Evolutionary conservation across 305 asterid genomes (phyloP).

Genomic region (Fraxinus dipetala): DNA sequence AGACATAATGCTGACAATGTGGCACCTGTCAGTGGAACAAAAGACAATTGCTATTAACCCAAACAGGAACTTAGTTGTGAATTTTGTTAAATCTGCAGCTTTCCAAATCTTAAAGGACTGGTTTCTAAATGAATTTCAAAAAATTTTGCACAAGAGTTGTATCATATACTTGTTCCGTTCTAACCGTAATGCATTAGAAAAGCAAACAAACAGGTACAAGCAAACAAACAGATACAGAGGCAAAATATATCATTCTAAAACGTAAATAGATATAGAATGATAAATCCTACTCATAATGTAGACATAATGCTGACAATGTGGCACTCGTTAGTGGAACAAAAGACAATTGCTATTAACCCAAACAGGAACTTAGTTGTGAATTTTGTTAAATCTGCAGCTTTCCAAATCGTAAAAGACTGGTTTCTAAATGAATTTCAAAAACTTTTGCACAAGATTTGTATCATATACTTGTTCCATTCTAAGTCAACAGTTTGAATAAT

Average conservation of each 20-base stretch:
- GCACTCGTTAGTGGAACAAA: not conserved
- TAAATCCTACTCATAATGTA: not conserved
- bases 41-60: not conserved
- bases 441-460: not conserved
- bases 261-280: not conserved
- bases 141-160: not conserved
- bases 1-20: not conserved
- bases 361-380: not conserved
- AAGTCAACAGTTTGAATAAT: not conserved
- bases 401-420: not conserved
- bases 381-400: not conserved
- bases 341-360: not conserved
- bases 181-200: not conserved
- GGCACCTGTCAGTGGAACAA: not conserved
- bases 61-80: not conserved
- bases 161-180: not conserved
- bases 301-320: not conserved
- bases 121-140: not conserved
- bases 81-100: not conserved
- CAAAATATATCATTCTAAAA: no score
- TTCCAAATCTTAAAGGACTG: not conserved
- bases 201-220: no score
- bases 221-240: no score
- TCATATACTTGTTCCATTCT: not conserved
- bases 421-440: not conserved